Base-by-base conservation (phyloP, 371 early-diverging fungal genomes). In the Funneliformis caledonium region DNA sequence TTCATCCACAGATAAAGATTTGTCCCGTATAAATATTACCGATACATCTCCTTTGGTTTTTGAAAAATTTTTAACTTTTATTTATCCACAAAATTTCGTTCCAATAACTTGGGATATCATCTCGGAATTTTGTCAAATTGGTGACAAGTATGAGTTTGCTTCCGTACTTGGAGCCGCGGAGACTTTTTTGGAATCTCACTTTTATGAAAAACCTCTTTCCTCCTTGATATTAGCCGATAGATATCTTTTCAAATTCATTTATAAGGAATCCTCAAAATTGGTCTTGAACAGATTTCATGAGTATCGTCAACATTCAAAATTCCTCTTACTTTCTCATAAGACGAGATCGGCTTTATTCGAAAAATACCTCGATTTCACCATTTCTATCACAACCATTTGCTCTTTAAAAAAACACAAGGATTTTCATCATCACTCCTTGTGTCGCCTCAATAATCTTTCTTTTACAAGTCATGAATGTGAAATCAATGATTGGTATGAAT, bases 91-190 rank as follows among this genome's bases (percentile, higher is more conserved):
- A 11, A 50, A 92, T 85, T 50, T 85, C 86, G 83, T 89, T 88
- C 85, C 93, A 92, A 82, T 91, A 84, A 42, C 88, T 87, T 80
- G 91, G 85, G 19, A 89, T 89, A 72, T 89, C 82, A 86, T 92
- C 92, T 86, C 93, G 93, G 22, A 72, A 26, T 56, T 72, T 10
- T 37, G 43, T 72, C 56, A 12, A 50, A 22, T 72, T 50, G 50
- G 48, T 5, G 56, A 47, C 31, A 72, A 72, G 50, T 72, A 72
- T 26, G 65, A 65, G 12, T 33, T 65, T 9, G 11, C 1, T 33
- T 12, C 14, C 9, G 65, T 65, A 31, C 65, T 65, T 11, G 22
- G 12, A 31, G 65, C 65, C 37, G 26, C 65, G 10, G 43, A 69
- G n/a, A 16, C 43, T 2, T 69, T 69, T 16, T 69, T 69, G 69